Evolutionary conservation across 2,329 filamentous ascomycete genomes (phyloP).

Genomic region (Drechslerella coelobrocha): DNA sequence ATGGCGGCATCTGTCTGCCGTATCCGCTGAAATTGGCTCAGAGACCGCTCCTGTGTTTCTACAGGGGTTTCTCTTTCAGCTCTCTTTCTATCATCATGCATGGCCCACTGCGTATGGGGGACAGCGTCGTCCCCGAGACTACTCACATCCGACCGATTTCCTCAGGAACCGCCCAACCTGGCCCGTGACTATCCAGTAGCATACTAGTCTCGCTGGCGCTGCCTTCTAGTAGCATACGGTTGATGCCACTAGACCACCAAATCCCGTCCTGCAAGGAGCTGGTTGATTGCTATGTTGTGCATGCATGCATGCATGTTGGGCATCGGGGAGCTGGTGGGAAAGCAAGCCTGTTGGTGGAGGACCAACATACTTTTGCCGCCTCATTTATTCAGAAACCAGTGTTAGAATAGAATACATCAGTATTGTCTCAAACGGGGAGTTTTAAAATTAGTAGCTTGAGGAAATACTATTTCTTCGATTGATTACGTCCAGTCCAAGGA

Average conservation of each 20-base stretch:
- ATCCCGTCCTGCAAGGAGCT: slow-evolving; percentile 2
- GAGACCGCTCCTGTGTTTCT: neutral
- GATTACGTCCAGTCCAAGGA: too few relatives aligned
- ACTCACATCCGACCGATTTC: too few relatives aligned
- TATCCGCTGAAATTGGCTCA: neutral
- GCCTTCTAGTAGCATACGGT: too few relatives aligned
- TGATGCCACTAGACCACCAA: neutral
- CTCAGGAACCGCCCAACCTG: too few relatives aligned
- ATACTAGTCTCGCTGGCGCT: too few relatives aligned
- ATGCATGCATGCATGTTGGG: neutral
- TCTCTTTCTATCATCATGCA: too few relatives aligned
- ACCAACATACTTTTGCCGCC: neutral
- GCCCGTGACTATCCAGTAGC: too few relatives aligned
- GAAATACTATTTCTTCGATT: neutral
- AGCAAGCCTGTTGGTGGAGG: neutral
- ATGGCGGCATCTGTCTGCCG: neutral
- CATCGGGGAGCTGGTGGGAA: neutral
- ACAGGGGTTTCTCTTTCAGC: too few relatives aligned
- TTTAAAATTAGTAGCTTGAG: neutral
- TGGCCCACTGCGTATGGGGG: too few relatives aligned
- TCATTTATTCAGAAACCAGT: neutral
- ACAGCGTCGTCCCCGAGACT: too few relatives aligned
- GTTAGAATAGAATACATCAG: neutral
- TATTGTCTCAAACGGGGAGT: neutral
- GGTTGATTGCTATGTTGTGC: neutral